Evolutionary conservation across 2,329 filamentous ascomycete species (phyloP).

Genomic region (Trichoderma endophyticum): DNA sequence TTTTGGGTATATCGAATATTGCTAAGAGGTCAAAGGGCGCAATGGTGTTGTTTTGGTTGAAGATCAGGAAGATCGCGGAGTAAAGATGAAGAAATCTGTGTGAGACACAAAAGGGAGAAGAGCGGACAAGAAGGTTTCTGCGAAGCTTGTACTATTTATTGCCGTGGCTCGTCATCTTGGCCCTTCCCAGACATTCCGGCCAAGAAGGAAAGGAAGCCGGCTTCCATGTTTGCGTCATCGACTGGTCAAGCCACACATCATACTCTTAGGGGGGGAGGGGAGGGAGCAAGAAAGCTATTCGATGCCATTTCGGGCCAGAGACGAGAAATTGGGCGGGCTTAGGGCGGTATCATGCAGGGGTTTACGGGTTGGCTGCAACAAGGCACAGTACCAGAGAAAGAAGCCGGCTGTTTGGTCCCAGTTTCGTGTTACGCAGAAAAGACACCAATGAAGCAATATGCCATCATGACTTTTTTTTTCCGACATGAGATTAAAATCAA

Average conservation of each 20-base stretch:
- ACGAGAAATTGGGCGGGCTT: background rate
- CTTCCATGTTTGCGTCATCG: slow-evolving; percentile 34
- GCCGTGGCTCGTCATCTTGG: slow-evolving; percentile 12
- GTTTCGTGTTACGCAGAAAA: background rate
- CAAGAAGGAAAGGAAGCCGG: background rate
- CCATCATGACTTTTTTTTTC: background rate
- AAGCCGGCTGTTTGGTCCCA: background rate
- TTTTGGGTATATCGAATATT: background rate
- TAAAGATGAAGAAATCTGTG: background rate
- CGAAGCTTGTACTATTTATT: slow-evolving; percentile 16
- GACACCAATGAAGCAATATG: background rate
- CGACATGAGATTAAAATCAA: background rate
- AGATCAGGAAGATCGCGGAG: background rate
- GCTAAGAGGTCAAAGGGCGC: background rate
- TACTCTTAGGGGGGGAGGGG: background rate
- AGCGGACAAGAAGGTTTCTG: slow-evolving; percentile 7
- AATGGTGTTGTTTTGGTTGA: background rate
- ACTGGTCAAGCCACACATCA: slow-evolving; percentile 23
- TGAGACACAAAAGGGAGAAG: background rate
- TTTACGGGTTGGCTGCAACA: background rate
- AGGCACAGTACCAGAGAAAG: background rate
- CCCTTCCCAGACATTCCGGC: slow-evolving; percentile 18
- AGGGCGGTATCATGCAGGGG: background rate
- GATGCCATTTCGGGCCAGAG: background rate
- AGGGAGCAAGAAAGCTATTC: background rate